phyloP scores from a whole-genome alignment of 1,284 basidiomycete genomes.

The Mycena sp. region DNA sequence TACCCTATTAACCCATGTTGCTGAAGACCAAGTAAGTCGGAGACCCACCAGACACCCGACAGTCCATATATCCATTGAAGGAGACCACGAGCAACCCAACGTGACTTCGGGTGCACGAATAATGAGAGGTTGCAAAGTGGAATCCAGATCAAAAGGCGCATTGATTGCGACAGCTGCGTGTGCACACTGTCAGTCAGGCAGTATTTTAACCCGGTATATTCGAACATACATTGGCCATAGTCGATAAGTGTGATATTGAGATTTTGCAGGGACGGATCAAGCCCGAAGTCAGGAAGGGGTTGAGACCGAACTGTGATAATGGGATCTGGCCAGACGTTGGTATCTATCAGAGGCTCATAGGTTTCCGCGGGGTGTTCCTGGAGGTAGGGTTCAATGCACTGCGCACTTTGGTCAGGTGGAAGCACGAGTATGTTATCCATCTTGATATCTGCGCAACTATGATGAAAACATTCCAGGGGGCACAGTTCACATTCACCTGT shows the following conservation, averaged over 20 bases:
- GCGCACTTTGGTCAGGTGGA: background rate
- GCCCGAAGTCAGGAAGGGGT: constrained; percentile 32
- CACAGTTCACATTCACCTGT: constrained; percentile 13
- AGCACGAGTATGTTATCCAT: constrained; percentile 18
- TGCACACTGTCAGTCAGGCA: background rate
- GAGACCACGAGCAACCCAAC: background rate
- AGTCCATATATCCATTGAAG: background rate
- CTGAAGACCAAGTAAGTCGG: background rate
- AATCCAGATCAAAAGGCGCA: background rate
- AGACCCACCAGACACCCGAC: background rate
- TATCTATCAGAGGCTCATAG: background rate
- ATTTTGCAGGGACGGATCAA: constrained; percentile 23
- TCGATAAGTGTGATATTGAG: constrained; percentile 21
- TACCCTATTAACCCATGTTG: background rate
- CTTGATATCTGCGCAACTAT: constrained; percentile 1
- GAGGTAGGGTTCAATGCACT: background rate
- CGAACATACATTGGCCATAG: constrained; percentile 23
- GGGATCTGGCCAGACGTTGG: constrained; percentile 26
- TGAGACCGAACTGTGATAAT: constrained; percentile 33
- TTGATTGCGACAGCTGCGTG: background rate
- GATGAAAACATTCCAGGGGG: background rate
- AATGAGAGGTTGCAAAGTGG: background rate
- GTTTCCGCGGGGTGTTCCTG: background rate
- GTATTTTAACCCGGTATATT: constrained; percentile 12
- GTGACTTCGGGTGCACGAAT: background rate